Percentiles rank a stretch among this genome's conserved stretches.
Evolutionary conservation across 2,329 filamentous ascomycete species (phyloP).

Genomic region (Endothia cerciana): DNA sequence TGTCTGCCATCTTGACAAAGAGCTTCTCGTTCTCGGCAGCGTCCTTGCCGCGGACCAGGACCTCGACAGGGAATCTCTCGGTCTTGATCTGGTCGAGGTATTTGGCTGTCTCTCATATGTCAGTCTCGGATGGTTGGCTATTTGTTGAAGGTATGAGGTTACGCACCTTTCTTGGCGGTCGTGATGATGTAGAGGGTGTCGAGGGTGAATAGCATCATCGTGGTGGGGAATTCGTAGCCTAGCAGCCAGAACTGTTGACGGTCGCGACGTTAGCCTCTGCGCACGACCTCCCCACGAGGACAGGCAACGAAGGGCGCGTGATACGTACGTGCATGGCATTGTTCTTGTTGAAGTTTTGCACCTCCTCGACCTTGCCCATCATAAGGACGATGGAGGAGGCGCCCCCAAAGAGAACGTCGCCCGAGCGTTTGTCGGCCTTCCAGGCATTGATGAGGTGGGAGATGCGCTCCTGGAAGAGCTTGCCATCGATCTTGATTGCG

Average conservation of each 20-base stretch:
- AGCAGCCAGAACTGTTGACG: conserved; percentile 86
- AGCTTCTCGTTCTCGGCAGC: conserved; percentile 88
- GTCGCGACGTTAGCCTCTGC: conserved; percentile 17
- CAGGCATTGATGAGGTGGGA: conserved; percentile 85
- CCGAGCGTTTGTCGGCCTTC: conserved; percentile 93
- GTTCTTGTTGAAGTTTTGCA: conserved; percentile 88
- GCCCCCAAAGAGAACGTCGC: conserved; percentile 83
- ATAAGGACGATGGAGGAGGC: conserved; percentile 84
- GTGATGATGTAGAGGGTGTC: conserved; percentile 92
- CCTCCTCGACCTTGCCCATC: conserved; percentile 94
- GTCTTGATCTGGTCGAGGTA: conserved; percentile 91
- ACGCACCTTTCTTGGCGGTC: conserved; percentile 90
- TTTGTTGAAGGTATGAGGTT: background rate
- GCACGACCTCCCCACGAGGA: background rate
- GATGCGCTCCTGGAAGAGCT: conserved; percentile 91
- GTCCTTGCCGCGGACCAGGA: conserved; percentile 90
- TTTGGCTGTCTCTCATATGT: conserved; percentile 65
- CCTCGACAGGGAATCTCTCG: conserved; percentile 89
- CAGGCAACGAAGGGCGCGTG: background rate
- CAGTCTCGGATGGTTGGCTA: conserved; percentile 34
- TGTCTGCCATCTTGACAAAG: conserved; percentile 80
- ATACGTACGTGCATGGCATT: conserved; percentile 85
- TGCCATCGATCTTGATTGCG: conserved; percentile 88
- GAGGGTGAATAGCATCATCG: conserved; percentile 86
- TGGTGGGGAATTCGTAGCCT: conserved; percentile 97